Conservation (phyloP, 2,329 filamentous ascomycete species). For the Fusarium cicatricum region DNA sequence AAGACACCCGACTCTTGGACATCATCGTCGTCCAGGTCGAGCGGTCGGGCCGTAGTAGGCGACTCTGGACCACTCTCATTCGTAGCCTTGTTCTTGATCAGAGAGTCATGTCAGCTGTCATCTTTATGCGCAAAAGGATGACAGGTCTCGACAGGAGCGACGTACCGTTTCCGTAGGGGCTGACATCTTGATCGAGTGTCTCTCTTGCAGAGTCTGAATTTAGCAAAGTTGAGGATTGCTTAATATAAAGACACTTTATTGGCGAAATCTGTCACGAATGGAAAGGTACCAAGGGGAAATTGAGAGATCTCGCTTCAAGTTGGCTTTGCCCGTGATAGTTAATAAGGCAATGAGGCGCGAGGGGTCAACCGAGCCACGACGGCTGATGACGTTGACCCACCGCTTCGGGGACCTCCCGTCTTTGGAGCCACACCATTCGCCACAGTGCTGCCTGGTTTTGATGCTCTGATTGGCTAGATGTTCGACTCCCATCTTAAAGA, state of each 20-base stretch:
- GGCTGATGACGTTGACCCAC: conserved; percentile 52
- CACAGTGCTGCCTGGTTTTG: conserved; percentile 29
- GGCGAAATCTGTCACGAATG: conserved; percentile 8
- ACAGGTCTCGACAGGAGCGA: conserved; percentile 29
- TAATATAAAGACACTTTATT: conserved; percentile 11
- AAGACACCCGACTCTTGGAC: conserved; percentile 66
- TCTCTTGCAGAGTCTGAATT: conserved; percentile 6
- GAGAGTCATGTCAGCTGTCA: conserved; percentile 34
- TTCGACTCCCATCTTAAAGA: background rate
- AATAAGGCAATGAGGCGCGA: conserved; percentile 44
- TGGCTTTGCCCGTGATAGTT: conserved; percentile 42
- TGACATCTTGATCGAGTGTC: conserved; percentile 49
- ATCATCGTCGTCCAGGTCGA: conserved; percentile 77
- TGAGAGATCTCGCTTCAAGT: conserved; percentile 41
- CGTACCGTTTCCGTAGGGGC: conserved; percentile 55
- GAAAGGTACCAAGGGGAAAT: conserved; percentile 32
- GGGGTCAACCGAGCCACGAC: conserved; percentile 44
- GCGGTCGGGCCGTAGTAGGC: conserved; percentile 69
- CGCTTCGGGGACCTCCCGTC: conserved; percentile 14
- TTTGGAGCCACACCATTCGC: conserved; percentile 41
- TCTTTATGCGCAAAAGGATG: conserved; percentile 18
- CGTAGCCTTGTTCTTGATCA: conserved; percentile 54
- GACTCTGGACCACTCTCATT: conserved; percentile 64
- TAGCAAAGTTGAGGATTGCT: conserved; percentile 3
- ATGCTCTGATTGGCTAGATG: conserved; percentile 20